A percentile compares a stretch with the other conserved stretches of the same genome.
Conservation (phyloP, 495 filamentous ascomycete species). For the Monascus purpureus region DNA sequence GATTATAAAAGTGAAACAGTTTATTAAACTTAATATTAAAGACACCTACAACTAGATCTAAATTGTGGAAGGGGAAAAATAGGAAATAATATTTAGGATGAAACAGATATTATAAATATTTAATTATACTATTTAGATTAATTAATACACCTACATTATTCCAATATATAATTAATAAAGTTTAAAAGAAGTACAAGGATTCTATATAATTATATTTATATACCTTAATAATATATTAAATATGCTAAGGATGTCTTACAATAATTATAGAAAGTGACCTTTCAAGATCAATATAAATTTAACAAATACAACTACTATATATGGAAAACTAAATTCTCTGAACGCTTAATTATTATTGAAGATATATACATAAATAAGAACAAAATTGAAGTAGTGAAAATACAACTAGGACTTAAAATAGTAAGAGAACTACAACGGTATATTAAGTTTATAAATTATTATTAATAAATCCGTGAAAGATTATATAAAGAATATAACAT, state of each 20-base stretch:
- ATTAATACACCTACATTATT: conserved; percentile 5
- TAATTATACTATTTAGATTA: conserved; percentile 8
- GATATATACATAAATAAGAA: conserved; percentile 2
- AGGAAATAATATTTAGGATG: conserved; percentile 8
- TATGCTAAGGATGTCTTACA: conserved; percentile 2
- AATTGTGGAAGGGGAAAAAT: conserved; percentile 8
- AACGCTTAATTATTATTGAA: conserved; percentile 1
- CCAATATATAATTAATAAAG: conserved; percentile 1
- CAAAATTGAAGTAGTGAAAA: conserved; percentile 1
- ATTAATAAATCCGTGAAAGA: conserved; percentile 3
- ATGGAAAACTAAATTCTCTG: conserved; percentile 4
- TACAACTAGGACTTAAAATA: conserved; percentile 1
- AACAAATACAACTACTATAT: conserved; percentile 9
- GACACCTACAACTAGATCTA: conserved; percentile 7
- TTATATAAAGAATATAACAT: conserved; percentile 5
- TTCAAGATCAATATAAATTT: conserved; percentile 1
- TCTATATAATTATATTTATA: conserved; percentile 4
- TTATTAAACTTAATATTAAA: conserved; percentile 10
- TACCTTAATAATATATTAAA: neutral
- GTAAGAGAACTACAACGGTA: conserved; percentile 4
- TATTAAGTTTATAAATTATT: conserved; percentile 5
- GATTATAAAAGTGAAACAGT: conserved; percentile 2
- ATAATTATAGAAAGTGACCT: conserved; percentile 3
- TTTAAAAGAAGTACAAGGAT: too few species aligned
- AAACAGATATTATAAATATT: conserved; percentile 8